Percentiles rank a stretch among this genome's conserved stretches.
Evolutionary conservation across 257 asterid genomes (phyloP).

Genomic region (Leonotis leonurus): DNA sequence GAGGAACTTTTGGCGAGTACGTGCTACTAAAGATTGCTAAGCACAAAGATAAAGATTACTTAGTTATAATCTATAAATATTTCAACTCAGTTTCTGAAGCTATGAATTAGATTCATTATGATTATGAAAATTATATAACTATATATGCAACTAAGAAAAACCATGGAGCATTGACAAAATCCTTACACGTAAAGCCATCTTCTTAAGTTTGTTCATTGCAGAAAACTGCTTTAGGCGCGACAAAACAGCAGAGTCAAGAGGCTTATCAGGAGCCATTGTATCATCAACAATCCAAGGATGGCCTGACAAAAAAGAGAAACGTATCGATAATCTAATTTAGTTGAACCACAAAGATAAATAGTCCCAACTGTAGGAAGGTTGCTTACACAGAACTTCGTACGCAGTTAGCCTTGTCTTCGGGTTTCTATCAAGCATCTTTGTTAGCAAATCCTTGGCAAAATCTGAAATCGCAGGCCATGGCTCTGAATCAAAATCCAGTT

Average conservation of each 20-base stretch:
- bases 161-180: slow-evolving; percentile 14
- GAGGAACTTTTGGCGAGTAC: neutral
- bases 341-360: neutral
- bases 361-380: neutral
- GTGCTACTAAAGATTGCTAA: neutral
- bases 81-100: no score
- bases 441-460: slow-evolving; percentile 74
- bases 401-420: slow-evolving; percentile 81
- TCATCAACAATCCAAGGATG: slow-evolving; percentile 96
- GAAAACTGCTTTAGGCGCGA: slow-evolving; percentile 95
- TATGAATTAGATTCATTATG: no score
- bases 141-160: neutral
- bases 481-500: slow-evolving; percentile 79
- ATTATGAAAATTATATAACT: neutral
- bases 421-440: slow-evolving; percentile 75
- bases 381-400: slow-evolving; percentile 86
- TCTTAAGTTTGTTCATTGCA: slow-evolving; percentile 96
- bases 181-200: slow-evolving; percentile 94
- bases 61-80: no score
- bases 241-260: slow-evolving; percentile 91
- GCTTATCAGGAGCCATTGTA: slow-evolving; percentile 84
- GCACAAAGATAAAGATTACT: neutral
- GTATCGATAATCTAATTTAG: neutral
- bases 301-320: slow-evolving; percentile 36
- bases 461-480: slow-evolving; percentile 92